phyloP scores from a whole-genome alignment of 148 eudicot genomes.

The Amaranthus palmeri region DNA sequence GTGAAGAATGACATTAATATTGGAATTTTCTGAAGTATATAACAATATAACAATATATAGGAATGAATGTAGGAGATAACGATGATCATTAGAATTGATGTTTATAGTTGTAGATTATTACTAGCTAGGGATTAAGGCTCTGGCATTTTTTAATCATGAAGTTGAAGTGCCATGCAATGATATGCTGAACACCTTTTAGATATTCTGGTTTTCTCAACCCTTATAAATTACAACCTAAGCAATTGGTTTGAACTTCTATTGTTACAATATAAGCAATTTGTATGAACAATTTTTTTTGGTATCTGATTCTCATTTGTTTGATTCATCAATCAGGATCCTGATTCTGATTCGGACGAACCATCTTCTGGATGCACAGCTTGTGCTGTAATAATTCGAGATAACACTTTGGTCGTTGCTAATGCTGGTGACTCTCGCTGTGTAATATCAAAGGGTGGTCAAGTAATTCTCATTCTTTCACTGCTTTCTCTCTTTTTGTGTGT shows the following conservation, averaged over 20 bases:
- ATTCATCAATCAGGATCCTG: slow-evolving; percentile 34
- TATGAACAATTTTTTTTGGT: neutral
- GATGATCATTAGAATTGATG: too few species aligned
- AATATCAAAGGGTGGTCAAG: slow-evolving; percentile 67
- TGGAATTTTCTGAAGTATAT: too few species aligned
- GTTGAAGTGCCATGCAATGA: neutral
- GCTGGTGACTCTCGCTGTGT: slow-evolving; percentile 96
- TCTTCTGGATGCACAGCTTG: slow-evolving; percentile 75
- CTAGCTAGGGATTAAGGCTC: too few species aligned
- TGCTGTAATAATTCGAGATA: slow-evolving; percentile 51
- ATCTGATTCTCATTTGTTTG: slow-evolving; percentile 1
- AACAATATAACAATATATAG: too few species aligned
- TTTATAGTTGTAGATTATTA: too few species aligned
- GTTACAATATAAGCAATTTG: neutral
- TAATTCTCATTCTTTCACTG: slow-evolving; percentile 17
- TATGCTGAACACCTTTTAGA: neutral
- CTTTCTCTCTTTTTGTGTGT: neutral
- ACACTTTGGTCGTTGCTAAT: slow-evolving; percentile 66
- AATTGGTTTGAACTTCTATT: neutral
- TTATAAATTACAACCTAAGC: neutral
- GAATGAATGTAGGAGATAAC: too few species aligned
- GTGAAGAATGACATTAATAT: too few species aligned
- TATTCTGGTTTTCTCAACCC: neutral
- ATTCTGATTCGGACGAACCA: slow-evolving; percentile 46
- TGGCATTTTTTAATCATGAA: too few species aligned